These are phyloP conservation scores for Tolypocladium paradoxum DNA, from an alignment of 2,329 filamentous ascomycete species.

Conservation along the genomic window DNA sequence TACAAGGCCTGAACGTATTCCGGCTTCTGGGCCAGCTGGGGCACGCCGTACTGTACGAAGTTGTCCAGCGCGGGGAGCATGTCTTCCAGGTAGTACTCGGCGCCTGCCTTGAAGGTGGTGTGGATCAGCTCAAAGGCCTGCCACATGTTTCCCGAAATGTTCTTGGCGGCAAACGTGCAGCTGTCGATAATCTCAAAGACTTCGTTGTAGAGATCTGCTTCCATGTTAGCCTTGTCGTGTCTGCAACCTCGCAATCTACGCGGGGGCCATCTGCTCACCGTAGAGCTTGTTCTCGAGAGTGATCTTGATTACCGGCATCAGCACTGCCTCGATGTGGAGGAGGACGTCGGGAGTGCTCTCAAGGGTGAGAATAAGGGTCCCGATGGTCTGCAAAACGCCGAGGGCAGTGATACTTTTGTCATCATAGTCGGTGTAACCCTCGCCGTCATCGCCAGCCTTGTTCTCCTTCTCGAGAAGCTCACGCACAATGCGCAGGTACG, in stretches of 20 bases:
- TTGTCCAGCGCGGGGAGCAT: conserved; percentile 98
- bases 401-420: conserved; percentile 98
- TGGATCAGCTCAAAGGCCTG: conserved; percentile 95
- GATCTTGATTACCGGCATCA: conserved; percentile 95
- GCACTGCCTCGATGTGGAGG: conserved; percentile 82
- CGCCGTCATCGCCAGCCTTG: conserved; percentile 64
- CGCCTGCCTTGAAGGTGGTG: conserved; percentile 91
- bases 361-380: conserved; percentile 88
- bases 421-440: conserved; percentile 83
- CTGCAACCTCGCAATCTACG: conserved; percentile 5
- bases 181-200: conserved; percentile 98
- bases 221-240: neutral
- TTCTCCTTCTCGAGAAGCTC: conserved; percentile 85
- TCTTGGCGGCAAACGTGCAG: conserved; percentile 95
- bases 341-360: conserved; percentile 96
- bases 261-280: conserved; percentile 35
- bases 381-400: conserved; percentile 93
- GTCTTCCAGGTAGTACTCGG: conserved; percentile 94
- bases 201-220: conserved; percentile 85
- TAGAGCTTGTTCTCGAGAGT: conserved; percentile 98
- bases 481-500: conserved; percentile 85
- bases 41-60: conserved; percentile 86
- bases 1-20: conserved; percentile 81
- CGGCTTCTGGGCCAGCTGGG: conserved; percentile 70
- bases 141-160: conserved; percentile 96